Percentiles rank a stretch among this genome's conserved stretches.
phyloP scores from a whole-genome alignment of 352 stramenopile species.

The Phytophthora brassicae region DNA sequence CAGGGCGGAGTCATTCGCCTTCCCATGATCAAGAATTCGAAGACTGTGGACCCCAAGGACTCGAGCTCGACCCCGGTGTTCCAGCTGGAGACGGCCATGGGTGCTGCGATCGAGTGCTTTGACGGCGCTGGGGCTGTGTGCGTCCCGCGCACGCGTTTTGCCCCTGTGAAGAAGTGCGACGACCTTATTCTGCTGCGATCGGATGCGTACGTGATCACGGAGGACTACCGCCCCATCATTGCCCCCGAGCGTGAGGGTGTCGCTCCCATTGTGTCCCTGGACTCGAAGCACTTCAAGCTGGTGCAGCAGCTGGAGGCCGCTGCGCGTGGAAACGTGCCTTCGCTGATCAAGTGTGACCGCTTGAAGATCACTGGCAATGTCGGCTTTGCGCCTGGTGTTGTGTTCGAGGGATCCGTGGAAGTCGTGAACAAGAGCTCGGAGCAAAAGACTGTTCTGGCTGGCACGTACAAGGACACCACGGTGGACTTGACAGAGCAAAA shows the following conservation, averaged over 20 bases:
- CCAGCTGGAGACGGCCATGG: conserved; percentile 87
- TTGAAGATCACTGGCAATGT: conserved; percentile 96
- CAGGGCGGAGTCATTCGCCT: conserved; percentile 82
- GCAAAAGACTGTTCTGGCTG: conserved; percentile 93
- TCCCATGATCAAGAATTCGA: conserved; percentile 89
- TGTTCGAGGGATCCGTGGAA: conserved; percentile 92
- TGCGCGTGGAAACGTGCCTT: conserved; percentile 92
- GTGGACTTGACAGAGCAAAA: conserved; percentile 94
- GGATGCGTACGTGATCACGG: conserved; percentile 97
- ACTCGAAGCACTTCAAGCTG: conserved; percentile 98
- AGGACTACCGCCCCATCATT: conserved; percentile 94
- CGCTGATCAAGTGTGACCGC: conserved; percentile 94
- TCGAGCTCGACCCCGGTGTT: conserved; percentile 83
- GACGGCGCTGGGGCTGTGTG: conserved; percentile 85
- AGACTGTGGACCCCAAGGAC: conserved; percentile 89
- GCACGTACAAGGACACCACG: conserved; percentile 94
- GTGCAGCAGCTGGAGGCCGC: conserved; percentile 96
- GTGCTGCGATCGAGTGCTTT: conserved; percentile 88
- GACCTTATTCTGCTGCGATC: conserved; percentile 93
- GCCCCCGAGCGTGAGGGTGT: conserved; percentile 93
- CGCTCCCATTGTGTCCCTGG: conserved; percentile 95
- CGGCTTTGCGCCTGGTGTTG: conserved; percentile 89
- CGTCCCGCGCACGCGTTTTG: conserved; percentile 87
- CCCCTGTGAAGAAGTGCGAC: conserved; percentile 89
- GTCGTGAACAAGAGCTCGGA: conserved; percentile 97